Evolutionary conservation across 2,329 filamentous ascomycete species (phyloP).

Genomic region (Trichoderma endophyticum): DNA sequence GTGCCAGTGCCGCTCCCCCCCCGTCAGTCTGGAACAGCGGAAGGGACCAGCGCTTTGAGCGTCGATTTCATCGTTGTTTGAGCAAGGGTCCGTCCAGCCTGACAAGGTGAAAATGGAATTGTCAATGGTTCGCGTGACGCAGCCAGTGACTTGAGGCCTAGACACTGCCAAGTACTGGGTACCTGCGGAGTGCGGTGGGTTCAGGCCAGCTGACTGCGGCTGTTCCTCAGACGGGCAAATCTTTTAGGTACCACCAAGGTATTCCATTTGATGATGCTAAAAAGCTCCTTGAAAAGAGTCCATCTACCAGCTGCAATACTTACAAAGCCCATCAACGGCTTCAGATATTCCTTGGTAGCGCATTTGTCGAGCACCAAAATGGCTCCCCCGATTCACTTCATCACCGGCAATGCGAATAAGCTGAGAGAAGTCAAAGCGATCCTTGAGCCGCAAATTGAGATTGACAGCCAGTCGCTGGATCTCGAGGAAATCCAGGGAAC

Average conservation of each 20-base stretch:
- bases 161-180: background rate
- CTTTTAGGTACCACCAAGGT: background rate
- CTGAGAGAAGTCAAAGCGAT: conserved; percentile 86
- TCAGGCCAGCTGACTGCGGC: background rate
- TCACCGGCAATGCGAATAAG: conserved; percentile 96
- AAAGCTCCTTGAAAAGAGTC: background rate
- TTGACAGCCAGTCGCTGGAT: conserved; percentile 73
- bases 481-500: conserved; percentile 88
- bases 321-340: background rate
- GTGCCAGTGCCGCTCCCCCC: background rate
- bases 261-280: background rate
- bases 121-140: background rate
- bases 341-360: background rate
- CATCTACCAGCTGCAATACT: background rate
- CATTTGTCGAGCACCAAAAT: background rate
- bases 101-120: background rate
- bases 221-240: background rate
- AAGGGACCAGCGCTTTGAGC: background rate
- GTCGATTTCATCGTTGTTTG: conserved; percentile 5
- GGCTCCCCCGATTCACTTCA: conserved; percentile 68
- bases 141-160: background rate
- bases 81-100: background rate
- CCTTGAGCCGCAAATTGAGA: conserved; percentile 67
- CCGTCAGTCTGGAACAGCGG: background rate
- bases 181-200: background rate